phyloP scores from a whole-genome alignment of 2,329 filamentous ascomycete genomes.

The Paecilomyces dactylethromorphus region DNA sequence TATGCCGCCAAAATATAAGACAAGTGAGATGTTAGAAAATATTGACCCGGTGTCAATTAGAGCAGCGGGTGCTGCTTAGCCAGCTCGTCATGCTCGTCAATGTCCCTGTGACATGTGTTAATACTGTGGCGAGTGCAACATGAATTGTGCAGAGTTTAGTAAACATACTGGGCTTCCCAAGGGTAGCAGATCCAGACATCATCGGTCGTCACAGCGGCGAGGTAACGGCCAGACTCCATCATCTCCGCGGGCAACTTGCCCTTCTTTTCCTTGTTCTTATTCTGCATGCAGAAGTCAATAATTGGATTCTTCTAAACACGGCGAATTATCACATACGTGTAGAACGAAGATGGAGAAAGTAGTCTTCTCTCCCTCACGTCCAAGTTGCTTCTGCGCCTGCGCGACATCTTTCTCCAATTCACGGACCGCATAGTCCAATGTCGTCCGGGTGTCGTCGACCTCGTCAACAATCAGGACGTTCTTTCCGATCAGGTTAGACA shows the following conservation, averaged over 20 bases:
- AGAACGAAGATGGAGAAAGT: conserved; percentile 93
- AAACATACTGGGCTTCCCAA: conserved; percentile 75
- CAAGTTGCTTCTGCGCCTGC: conserved; percentile 65
- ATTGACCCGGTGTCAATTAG: conserved; percentile 10
- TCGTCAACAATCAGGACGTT: conserved; percentile 89
- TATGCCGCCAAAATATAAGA: conserved; percentile 8
- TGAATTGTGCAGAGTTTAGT: background rate
- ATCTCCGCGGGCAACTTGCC: conserved; percentile 74
- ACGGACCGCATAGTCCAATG: conserved; percentile 85
- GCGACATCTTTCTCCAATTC: conserved; percentile 95
- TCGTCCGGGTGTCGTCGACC: conserved; percentile 92
- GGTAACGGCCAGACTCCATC: conserved; percentile 65
- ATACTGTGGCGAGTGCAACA: background rate
- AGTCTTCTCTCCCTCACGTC: conserved; percentile 64
- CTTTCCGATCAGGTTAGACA: conserved; percentile 85
- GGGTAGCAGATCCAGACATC: conserved; percentile 99
- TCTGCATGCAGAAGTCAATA: conserved; percentile 38
- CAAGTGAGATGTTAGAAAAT: background rate
- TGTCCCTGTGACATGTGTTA: conserved; percentile 52
- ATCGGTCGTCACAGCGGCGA: conserved; percentile 79
- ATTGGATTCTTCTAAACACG: background rate
- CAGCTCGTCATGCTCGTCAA: conserved; percentile 79
- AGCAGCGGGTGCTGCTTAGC: conserved; percentile 45
- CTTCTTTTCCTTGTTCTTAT: conserved; percentile 98
- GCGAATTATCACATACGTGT: conserved; percentile 55